Evolutionary conservation across 352 stramenopile genomes (phyloP), one percentile per base, ranked within the genome.

Genomic region (Phytophthora pseudosyringae): DNA sequence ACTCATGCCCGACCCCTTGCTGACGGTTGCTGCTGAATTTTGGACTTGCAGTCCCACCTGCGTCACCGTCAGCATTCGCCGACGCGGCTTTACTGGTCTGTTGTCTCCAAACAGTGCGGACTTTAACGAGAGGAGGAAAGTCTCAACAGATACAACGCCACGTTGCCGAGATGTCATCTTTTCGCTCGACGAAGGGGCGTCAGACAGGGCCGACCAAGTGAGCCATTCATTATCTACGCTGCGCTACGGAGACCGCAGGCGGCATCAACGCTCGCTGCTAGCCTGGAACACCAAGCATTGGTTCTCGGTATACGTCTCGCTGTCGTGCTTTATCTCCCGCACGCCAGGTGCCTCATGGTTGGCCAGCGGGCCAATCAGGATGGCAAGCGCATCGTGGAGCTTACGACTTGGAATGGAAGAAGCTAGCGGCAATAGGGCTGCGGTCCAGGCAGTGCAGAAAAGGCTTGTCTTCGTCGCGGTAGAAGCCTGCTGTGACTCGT

Each of bases 101-200:
- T 48, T 18, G 10, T 28, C 12, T 3, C 5, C 11, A 31, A 5
- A 21, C 11, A 1, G 21, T 52, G 44, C 60, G 60, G 60, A 63
- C 52, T 48, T 63, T 56, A 9, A 5, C n/a, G 41, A 62, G 16
- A 38, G 52, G n/a, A 36, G 54, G 31, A 46, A 66, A 56, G 47
- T 35, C 46, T 64, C 21, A 32, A 13, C 26, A 49, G 12, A 41
- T 11, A 51, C 26, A 25, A 60, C 46, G 47, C 48, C 15, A 60
- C 62, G 62, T 65, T 65, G 62, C 3, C 36, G 28, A 55, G 55
- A 70, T 60, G 61, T 70, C 62, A 69, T 21, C 21, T 21, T 21
- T 21, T 21, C 21, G 21, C 21, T 21, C 21, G 21, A 2, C 21
- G 21, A 21, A 21, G 21, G 2, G 21, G 21, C 21, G 21, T 21